Evolutionary conservation across 768 basidiomycete genomes (phyloP).

Genomic region (Leucosporidium scottii): DNA sequence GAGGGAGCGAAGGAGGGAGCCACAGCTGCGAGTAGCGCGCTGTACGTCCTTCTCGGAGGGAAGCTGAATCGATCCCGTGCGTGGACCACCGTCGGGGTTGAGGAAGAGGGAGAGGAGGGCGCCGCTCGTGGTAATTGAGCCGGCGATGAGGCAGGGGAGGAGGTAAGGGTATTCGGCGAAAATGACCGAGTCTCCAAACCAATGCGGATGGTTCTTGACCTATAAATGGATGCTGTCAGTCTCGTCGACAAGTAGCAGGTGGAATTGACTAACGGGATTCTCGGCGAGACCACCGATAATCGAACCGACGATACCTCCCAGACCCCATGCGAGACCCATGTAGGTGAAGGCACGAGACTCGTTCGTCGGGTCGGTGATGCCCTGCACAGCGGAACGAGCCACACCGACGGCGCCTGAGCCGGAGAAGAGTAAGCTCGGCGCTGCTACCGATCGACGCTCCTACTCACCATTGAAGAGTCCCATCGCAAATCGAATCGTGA

Average conservation of each 20-base stretch:
- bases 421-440: constrained; percentile 62
- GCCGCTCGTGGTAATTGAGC: constrained; percentile 68
- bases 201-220: constrained; percentile 65
- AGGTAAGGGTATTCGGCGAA: constrained; percentile 83
- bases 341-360: constrained; percentile 93
- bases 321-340: constrained; percentile 66
- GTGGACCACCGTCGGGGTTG: constrained; percentile 80
- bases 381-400: constrained; percentile 76
- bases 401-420: constrained; percentile 94
- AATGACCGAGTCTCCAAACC: constrained; percentile 54
- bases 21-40: constrained; percentile 32
- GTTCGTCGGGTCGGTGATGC: constrained; percentile 83
- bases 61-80: constrained; percentile 75
- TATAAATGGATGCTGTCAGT: not conserved
- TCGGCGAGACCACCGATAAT: constrained; percentile 52
- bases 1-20: not conserved
- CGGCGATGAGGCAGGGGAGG: constrained; percentile 73
- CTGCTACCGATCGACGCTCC: not conserved
- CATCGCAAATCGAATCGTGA: constrained; percentile 22
- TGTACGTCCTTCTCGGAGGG: constrained; percentile 60
- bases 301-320: constrained; percentile 87
- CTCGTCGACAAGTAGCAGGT: not conserved
- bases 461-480: constrained; percentile 26
- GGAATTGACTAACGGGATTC: constrained; percentile 13
- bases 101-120: constrained; percentile 82